These are phyloP conservation scores for Aureoboletus auriporus DNA, from an alignment of 768 basidiomycete species.

Conservation along the genomic window DNA sequence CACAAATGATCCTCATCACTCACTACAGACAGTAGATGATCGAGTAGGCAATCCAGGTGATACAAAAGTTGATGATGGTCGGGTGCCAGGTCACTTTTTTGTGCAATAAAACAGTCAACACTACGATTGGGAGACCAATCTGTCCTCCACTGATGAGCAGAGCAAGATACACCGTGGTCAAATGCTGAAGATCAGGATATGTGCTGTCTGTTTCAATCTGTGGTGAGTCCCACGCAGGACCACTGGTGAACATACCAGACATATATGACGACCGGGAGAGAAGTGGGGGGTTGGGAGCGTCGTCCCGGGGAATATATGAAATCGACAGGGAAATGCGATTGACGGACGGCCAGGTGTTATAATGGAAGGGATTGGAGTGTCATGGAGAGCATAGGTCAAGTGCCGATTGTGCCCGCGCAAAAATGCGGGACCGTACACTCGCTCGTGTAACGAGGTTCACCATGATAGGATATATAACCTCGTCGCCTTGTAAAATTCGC, in stretches of 20 bases:
- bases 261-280: not conserved
- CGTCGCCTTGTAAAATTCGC: slow-evolving; percentile 4
- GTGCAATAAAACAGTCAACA: slow-evolving; percentile 42
- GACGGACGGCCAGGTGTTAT: slow-evolving; percentile 2
- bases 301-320: not conserved
- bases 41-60: slow-evolving; percentile 55
- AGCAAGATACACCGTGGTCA: slow-evolving; percentile 39
- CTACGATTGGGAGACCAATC: slow-evolving; percentile 45
- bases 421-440: slow-evolving; percentile 3
- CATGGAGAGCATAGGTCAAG: slow-evolving; percentile 10
- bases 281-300: not conserved
- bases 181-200: slow-evolving; percentile 20
- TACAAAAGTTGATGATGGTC: slow-evolving; percentile 53
- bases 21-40: slow-evolving; percentile 49
- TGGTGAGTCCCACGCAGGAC: not conserved
- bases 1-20: slow-evolving; percentile 20
- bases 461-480: slow-evolving; percentile 26
- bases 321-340: not conserved
- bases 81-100: slow-evolving; percentile 44
- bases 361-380: not conserved
- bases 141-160: slow-evolving; percentile 53
- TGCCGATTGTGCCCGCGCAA: slow-evolving; percentile 3
- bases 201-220: slow-evolving; percentile 1
- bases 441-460: slow-evolving; percentile 6
- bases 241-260: slow-evolving; percentile 12